Evolutionary conservation across 768 basidiomycete species (phyloP).

Genomic region (Mycena vitilis): DNA sequence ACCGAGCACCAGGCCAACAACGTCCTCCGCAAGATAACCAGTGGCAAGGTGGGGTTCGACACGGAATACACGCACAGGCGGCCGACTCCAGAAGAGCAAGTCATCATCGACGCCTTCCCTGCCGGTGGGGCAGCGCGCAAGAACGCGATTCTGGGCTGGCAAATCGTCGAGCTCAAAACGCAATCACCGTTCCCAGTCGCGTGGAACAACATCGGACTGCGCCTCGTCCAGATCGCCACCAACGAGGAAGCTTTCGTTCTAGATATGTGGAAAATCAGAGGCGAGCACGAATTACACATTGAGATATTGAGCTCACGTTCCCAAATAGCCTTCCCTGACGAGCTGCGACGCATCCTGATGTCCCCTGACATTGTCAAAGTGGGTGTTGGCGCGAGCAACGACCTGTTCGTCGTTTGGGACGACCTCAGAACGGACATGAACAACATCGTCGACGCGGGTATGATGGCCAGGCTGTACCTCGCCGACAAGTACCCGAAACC

Average conservation of each 20-base stretch:
- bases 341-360: too few relatives aligned
- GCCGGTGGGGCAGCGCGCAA: not conserved
- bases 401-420: not conserved
- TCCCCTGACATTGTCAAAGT: not conserved
- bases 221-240: not conserved
- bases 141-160: constrained; percentile 2
- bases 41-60: constrained; percentile 7
- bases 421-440: not conserved
- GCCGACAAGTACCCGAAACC: not conserved
- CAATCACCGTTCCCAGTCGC: not conserved
- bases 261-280: constrained; percentile 1
- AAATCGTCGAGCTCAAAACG: not conserved
- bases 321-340: too few relatives aligned
- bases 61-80: not conserved
- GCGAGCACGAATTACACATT: too few relatives aligned
- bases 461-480: not conserved
- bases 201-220: not conserved
- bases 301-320: too few relatives aligned
- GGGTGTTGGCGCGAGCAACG: not conserved
- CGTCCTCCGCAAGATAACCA: not conserved
- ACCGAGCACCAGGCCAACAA: not conserved
- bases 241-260: not conserved
- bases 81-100: not conserved
- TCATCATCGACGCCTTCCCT: not conserved
- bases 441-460: not conserved